phyloP scores from a whole-genome alignment of 495 filamentous ascomycete species.

The Lentithecium fluviatile region DNA sequence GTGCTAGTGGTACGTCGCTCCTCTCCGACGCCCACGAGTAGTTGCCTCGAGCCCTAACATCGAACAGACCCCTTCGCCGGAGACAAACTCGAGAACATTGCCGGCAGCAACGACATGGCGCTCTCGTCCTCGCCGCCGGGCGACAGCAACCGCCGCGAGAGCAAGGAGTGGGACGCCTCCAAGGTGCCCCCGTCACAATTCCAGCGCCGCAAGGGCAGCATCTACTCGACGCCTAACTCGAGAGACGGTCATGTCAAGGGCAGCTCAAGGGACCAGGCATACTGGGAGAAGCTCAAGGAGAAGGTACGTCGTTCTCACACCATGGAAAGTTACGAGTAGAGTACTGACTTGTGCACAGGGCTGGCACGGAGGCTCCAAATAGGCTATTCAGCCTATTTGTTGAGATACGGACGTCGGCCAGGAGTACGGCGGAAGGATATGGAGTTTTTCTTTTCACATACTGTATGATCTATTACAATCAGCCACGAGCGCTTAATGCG shows the following conservation, averaged over 20 bases:
- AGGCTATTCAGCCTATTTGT: neutral
- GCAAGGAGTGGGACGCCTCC: slow-evolving; percentile 52
- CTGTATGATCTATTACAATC: too few relatives aligned
- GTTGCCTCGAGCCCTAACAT: neutral
- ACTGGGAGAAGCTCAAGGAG: slow-evolving; percentile 44
- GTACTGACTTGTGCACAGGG: neutral
- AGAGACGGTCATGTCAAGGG: slow-evolving; percentile 56
- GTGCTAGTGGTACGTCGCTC: slow-evolving; percentile 7
- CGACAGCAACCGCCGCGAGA: slow-evolving; percentile 37
- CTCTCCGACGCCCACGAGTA: slow-evolving; percentile 9
- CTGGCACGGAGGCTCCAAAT: neutral
- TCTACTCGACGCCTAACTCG: slow-evolving; percentile 58
- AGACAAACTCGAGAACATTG: slow-evolving; percentile 33
- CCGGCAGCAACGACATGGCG: slow-evolving; percentile 33
- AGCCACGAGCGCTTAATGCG: too few relatives aligned
- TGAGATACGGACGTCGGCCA: neutral
- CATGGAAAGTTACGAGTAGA: neutral
- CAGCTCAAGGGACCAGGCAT: slow-evolving; percentile 35
- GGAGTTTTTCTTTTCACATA: too few relatives aligned
- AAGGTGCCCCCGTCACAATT: slow-evolving; percentile 62
- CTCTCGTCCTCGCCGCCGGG: slow-evolving; percentile 19
- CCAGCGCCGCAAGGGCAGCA: slow-evolving; percentile 63
- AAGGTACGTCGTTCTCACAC: slow-evolving; percentile 31
- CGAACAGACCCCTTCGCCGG: slow-evolving; percentile 35
- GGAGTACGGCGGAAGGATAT: neutral